Base-by-base conservation (phyloP, 345 rosid genomes). In the Zanthoxylum bungeanum region DNA sequence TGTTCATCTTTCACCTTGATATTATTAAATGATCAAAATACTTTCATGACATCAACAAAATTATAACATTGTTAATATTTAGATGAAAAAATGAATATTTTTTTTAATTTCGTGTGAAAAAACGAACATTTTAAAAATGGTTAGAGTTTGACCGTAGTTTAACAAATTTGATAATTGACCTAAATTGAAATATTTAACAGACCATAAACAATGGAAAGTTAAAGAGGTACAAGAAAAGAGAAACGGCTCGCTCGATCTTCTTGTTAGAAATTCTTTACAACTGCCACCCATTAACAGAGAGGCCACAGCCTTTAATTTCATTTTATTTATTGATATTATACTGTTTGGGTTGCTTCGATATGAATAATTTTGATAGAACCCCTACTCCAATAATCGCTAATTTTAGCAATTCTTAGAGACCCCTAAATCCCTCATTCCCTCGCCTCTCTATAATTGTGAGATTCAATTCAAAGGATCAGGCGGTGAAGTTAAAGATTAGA, bases 261-360 rank as follows among this genome's bases (percentile, higher is more conserved):
- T 67, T 16, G 37, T 40, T 40, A 34, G 36, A 21, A 69, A 69
- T 52, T 65, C 75, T 77, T 75, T 52, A 62, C 75, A 76, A 73
- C 68, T 80, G 85, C 89, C 84, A 83, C 76, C 86, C 83, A 80
- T 78, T 86, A 76, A 81, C 83, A 84, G 87, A 79, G 85, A 71
- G 89, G 86, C 82, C 84, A 76, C 85, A 77, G 76, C 84, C 67
- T 79, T 81, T 81, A 68, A 70, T 59, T 25, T n/a, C n/a, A 40
- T 42, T 24, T 37, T 14, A 11, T 17, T 39, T 40, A 22, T 56
- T 55, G 49, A 7, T 39, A 27, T 24, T 40, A 9, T 9, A 56
- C 39, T 42, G 25, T 11, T 31, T 50, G 53, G 28, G 46, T 17
- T 17, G 40, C 49, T 59, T 42, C 28, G n/a, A 40, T 68, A 57